These are phyloP conservation scores for Xanthoconium stramineum DNA, from an alignment of 768 basidiomycete species.

Conservation along the genomic window DNA sequence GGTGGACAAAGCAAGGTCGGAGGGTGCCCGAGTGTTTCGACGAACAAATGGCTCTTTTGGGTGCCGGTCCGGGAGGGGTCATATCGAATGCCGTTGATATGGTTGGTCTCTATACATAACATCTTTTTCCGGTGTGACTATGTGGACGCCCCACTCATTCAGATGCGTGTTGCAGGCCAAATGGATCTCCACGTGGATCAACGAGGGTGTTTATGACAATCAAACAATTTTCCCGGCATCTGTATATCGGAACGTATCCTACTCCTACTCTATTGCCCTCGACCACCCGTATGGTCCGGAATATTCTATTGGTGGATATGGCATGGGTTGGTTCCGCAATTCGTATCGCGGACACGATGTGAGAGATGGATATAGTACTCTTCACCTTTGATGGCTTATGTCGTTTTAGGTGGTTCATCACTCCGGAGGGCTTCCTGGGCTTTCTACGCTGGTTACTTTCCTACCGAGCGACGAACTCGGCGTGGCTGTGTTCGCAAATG, in stretches of 20 bases:
- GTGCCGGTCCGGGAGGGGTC: conserved; percentile 41
- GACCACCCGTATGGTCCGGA: not conserved
- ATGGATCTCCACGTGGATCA: conserved; percentile 38
- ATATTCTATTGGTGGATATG: conserved; percentile 37
- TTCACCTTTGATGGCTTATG: not conserved
- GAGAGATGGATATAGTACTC: not conserved
- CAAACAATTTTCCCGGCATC: conserved; percentile 31
- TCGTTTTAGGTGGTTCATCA: conserved; percentile 34
- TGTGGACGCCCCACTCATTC: too few relatives aligned
- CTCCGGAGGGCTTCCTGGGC: conserved; percentile 34
- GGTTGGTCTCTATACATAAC: too few relatives aligned
- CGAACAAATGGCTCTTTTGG: conserved; percentile 13
- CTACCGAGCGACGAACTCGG: conserved; percentile 37
- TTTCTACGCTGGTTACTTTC: conserved; percentile 30
- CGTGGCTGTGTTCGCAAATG: conserved; percentile 34
- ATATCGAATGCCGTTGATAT: conserved; percentile 30
- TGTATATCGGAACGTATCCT: conserved; percentile 27
- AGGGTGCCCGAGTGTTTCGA: conserved; percentile 34
- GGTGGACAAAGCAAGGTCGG: conserved; percentile 13
- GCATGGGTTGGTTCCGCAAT: conserved; percentile 40
- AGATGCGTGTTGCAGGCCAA: conserved; percentile 28
- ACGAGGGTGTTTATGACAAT: conserved; percentile 31
- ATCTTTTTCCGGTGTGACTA: too few relatives aligned
- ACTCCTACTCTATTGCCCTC: too few relatives aligned
- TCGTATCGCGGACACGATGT: conserved; percentile 43